Evolutionary conservation across 805 yeast genomes (phyloP), one percentile per base, ranked within the genome.

Genomic region (Wickerhamiella azymoides): DNA sequence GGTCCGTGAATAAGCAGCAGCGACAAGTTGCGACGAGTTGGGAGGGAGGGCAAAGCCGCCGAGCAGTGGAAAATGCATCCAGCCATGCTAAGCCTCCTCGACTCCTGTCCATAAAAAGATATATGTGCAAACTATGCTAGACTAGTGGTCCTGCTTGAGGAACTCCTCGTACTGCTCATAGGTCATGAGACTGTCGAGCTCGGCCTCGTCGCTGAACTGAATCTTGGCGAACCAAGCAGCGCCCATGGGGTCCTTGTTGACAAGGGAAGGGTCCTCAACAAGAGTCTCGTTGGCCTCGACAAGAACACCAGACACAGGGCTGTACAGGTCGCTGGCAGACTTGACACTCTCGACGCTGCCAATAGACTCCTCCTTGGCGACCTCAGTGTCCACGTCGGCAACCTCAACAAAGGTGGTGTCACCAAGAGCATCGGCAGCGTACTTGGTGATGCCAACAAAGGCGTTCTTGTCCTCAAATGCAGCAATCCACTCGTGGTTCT

Each of bases 341-440:
- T 92, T 92, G 57, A 92, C 98, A 37, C 86, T 76, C 66, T 92
- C 98, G 36, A 92, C 93, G 27, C 94, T 82, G 6, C 96, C 96
- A 60, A 92, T 69, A 11, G 89, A 69, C 52, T 85, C 96, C 43
- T 94, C 93, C 41, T 72, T 71, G 47, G 69, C 77, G 47, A 80
- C 70, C 26, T 59, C 67, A 36, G 71, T 73, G 36, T 79, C 83
- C 35, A 73, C 74, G 54, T 80, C 88, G 40, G 94, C 94, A 55
- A 89, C 71, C 66, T 92, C 98, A 49, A 88, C 80, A 62, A 72
- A 92, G 3, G 97, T 93, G 47, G 94, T 93, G 65, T 92, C 98
- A 39, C 98, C 98, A 50, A 92, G 74, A 7, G 97, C 94, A 58
- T 86, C 95, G 18, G 96, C 80, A 16, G 98, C 98, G 61, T 92